Evolutionary conservation across 306 rosid species (phyloP), one percentile per base, ranked within the genome.

Genomic region (Rosa lucieae): DNA sequence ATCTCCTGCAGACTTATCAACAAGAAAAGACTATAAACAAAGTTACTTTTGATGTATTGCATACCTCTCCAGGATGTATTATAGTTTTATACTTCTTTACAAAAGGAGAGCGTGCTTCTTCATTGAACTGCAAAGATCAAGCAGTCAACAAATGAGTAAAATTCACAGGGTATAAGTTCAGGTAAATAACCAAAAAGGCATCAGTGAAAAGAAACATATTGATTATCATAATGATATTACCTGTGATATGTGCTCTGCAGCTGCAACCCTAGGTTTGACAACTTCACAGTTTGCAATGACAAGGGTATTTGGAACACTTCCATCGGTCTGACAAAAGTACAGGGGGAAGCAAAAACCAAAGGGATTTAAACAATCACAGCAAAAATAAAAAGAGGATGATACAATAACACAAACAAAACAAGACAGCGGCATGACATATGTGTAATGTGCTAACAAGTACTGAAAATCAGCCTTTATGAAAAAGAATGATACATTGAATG

Each of bases 211-310:
- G n/a, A 49, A 42, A 62, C 40, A 62, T 10, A 77, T 42, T 29
- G 65, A 51, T 44, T 15, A 67, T 62, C 44, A 63, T 12, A 17
- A 29, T 42, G 51, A 2, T 32, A 20, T 68, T 79, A 93, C 99
- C 99, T 93, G 99, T 1, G 98, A 89, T 84, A 95, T 95, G 84
- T 95, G 99, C 81, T 95, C 99, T 10, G 99, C 99, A 72, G 97
- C 99, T 35, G 99, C 99, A 88, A 95, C 99, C 88, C 99, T 93
- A 49, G 96, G 92, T 82, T 95, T 95, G 72, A 95, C 99, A 73
- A 95, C 96, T 89, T 95, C 99, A 76, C 99, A 95, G 74, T 93
- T 95, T 4, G 99, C 99, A 78, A 95, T 93, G 82, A 95, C 98
- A 77, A 95, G 87, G 2, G 99, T 95, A 85, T 95, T 95, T 44